A percentile compares a stretch with the other conserved stretches of the same genome.
phyloP scores from a whole-genome alignment of 2,329 filamentous ascomycete species.

The Sphaerulina populicola region DNA sequence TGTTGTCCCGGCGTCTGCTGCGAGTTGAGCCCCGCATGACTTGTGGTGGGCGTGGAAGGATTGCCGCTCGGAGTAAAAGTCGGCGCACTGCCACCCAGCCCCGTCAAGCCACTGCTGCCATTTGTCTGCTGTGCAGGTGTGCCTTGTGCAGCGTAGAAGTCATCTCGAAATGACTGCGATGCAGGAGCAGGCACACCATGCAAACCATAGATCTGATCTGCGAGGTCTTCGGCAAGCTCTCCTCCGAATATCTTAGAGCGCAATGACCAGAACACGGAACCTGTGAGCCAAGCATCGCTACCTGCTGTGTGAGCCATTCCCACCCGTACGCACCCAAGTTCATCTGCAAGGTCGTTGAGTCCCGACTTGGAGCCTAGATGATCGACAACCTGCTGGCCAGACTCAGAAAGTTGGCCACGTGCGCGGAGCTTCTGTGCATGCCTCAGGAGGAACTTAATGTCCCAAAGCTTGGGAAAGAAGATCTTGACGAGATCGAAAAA shows the following conservation, averaged over 20 bases:
- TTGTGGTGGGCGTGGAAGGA: constrained; percentile 19
- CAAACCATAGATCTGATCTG: constrained; percentile 90
- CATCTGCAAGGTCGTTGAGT: constrained; percentile 86
- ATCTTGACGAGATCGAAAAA: constrained; percentile 84
- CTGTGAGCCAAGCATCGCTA: constrained; percentile 86
- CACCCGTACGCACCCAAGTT: constrained; percentile 79
- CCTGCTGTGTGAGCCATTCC: constrained; percentile 87
- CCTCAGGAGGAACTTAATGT: constrained; percentile 97
- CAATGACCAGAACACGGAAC: constrained; percentile 91
- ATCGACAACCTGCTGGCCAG: constrained; percentile 53
- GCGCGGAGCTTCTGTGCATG: constrained; percentile 52
- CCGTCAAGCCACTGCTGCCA: constrained; percentile 15
- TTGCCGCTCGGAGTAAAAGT: constrained; percentile 19
- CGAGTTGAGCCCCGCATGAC: constrained; percentile 16
- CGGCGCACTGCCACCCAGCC: constrained; percentile 11
- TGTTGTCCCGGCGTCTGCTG: constrained; percentile 18
- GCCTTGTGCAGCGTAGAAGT: constrained; percentile 39
- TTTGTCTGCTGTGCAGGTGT: constrained; percentile 27
- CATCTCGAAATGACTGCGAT: constrained; percentile 46
- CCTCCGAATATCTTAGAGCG: constrained; percentile 79
- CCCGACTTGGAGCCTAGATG: constrained; percentile 86
- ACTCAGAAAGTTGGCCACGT: constrained; percentile 4
- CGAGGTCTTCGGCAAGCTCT: constrained; percentile 66
- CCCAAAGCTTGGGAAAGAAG: constrained; percentile 88
- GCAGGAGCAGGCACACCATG: constrained; percentile 51